These are phyloP conservation scores for Ilex aquifolium DNA, from an alignment of 257 asterid species.

Conservation along the genomic window DNA sequence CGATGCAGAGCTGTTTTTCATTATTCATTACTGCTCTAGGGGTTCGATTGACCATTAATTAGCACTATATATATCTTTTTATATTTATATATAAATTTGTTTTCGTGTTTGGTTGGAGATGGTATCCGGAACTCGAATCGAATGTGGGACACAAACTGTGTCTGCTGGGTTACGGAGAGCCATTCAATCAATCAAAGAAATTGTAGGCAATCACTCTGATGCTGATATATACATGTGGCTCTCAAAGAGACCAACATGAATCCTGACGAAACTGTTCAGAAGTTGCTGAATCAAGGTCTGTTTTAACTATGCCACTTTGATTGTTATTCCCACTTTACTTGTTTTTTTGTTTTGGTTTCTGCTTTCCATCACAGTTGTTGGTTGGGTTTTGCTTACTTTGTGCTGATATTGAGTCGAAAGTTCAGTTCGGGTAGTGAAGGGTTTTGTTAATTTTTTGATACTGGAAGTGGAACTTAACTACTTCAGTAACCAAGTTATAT, in stretches of 20 bases:
- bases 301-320: neutral
- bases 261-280: slow-evolving; percentile 92
- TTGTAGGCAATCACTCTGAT: slow-evolving; percentile 78
- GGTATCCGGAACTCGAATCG: slow-evolving; percentile 58
- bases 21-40: slow-evolving; percentile 11
- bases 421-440: neutral
- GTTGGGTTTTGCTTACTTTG: neutral
- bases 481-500: neutral
- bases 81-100: neutral
- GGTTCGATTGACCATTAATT: slow-evolving; percentile 5
- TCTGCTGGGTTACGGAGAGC: slow-evolving; percentile 79
- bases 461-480: neutral
- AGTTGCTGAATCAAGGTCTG: slow-evolving; percentile 80
- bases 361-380: neutral
- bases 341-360: neutral
- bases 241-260: slow-evolving; percentile 90
- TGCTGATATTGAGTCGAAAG: too few species aligned
- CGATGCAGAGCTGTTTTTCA: too few species aligned
- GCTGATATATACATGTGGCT: slow-evolving; percentile 75
- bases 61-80: neutral
- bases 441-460: neutral
- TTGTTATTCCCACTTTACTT: neutral
- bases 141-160: slow-evolving; percentile 59
- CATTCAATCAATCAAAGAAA: slow-evolving; percentile 75
- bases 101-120: slow-evolving; percentile 29